Conservation (phyloP, 129 eudicot genomes). For the Flaveria sonorensis region DNA sequence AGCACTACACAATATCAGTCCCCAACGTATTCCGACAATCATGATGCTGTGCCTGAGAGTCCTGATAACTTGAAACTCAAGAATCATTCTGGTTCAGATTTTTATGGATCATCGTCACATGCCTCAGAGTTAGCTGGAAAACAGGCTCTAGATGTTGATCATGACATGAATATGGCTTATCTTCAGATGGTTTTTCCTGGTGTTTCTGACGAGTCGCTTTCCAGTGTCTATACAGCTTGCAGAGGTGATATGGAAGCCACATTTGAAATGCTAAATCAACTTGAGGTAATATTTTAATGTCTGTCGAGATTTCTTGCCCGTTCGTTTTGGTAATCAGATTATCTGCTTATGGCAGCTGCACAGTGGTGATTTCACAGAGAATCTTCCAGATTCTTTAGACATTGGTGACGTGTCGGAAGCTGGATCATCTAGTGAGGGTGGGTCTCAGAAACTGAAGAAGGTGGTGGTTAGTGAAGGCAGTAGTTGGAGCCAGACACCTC, state of each 20-base stretch:
- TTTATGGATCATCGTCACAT: slow-evolving; percentile 54
- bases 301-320: not conserved
- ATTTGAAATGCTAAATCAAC: slow-evolving; percentile 78
- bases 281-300: slow-evolving; percentile 53
- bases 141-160: slow-evolving; percentile 51
- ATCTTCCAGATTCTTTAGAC: slow-evolving; percentile 82
- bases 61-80: slow-evolving; percentile 45
- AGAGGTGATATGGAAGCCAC: slow-evolving; percentile 75
- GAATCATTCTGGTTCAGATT: slow-evolving; percentile 38
- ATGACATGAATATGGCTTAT: slow-evolving; percentile 82
- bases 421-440: slow-evolving; percentile 40
- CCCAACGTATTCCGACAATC: slow-evolving; percentile 28
- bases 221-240: slow-evolving; percentile 69
- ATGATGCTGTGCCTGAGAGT: slow-evolving; percentile 33
- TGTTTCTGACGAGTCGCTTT: slow-evolving; percentile 71
- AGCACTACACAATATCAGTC: slow-evolving; percentile 37
- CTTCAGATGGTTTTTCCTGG: slow-evolving; percentile 83
- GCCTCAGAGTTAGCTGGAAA: slow-evolving; percentile 44
- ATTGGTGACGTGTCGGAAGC: slow-evolving; percentile 80
- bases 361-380: slow-evolving; percentile 52
- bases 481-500: slow-evolving; percentile 21
- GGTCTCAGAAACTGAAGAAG: slow-evolving; percentile 49
- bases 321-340: slow-evolving; percentile 5
- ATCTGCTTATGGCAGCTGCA: slow-evolving; percentile 40
- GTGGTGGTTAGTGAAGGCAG: slow-evolving; percentile 46